A percentile compares a stretch with the other conserved stretches of the same genome.
Conservation (phyloP, 2,329 filamentous ascomycete genomes). For the Pyrenophora graminea region DNA sequence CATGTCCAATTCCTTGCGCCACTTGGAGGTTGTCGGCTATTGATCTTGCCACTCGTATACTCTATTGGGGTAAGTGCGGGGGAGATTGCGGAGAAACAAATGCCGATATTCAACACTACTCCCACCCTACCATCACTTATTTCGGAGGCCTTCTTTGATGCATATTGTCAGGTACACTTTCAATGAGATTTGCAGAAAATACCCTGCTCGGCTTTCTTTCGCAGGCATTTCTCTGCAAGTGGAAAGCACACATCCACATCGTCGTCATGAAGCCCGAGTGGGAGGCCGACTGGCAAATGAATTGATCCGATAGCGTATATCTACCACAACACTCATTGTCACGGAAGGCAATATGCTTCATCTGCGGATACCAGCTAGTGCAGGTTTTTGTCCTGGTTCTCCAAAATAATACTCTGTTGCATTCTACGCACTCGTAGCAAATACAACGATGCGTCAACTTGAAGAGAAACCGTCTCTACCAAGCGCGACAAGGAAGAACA, state of each 20-base stretch:
- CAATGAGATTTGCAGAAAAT: not conserved
- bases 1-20: too few relatives aligned
- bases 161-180: not conserved
- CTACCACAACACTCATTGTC: conserved; percentile 60
- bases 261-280: conserved; percentile 60
- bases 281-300: conserved; percentile 61
- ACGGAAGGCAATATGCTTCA: too few relatives aligned
- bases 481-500: not conserved
- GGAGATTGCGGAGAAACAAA: conserved; percentile 20
- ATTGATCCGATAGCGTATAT: conserved; percentile 61
- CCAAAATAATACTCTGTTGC: too few relatives aligned
- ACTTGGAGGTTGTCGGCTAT: not conserved
- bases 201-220: conserved; percentile 16
- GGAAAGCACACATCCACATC: conserved; percentile 64
- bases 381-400: too few relatives aligned
- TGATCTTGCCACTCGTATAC: conserved; percentile 1
- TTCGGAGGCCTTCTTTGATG: conserved; percentile 16
- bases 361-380: too few relatives aligned
- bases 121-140: not conserved
- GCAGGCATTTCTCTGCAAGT: conserved; percentile 52
- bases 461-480: too few relatives aligned
- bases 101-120: conserved; percentile 25
- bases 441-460: too few relatives aligned
- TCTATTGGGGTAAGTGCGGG: conserved; percentile 15
- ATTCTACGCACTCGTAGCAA: too few relatives aligned